Evolutionary conservation across 768 basidiomycete genomes (phyloP).

Genomic region (Amanita fuliginea): DNA sequence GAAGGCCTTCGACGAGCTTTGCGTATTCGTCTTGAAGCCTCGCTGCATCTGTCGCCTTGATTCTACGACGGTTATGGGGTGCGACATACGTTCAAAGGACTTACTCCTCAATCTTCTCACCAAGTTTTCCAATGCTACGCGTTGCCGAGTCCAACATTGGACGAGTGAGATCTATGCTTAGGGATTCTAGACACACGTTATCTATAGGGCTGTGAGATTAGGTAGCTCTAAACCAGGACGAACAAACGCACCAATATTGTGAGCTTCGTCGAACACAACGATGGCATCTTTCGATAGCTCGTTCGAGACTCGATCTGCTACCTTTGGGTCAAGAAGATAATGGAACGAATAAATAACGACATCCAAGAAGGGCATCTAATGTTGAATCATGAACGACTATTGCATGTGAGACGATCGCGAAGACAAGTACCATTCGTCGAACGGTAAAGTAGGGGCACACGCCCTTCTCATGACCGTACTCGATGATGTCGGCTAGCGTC

Average conservation of each 20-base stretch:
- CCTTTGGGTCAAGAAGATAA: constrained; percentile 96
- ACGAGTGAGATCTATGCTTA: constrained; percentile 93
- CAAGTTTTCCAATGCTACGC: constrained; percentile 75
- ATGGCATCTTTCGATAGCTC: constrained; percentile 97
- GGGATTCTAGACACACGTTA: constrained; percentile 97
- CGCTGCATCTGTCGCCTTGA: constrained; percentile 86
- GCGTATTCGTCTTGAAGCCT: constrained; percentile 97
- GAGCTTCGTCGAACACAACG: constrained; percentile 98
- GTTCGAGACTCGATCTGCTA: constrained; percentile 97
- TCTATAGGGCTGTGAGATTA: constrained; percentile 49
- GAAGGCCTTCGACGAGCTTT: constrained; percentile 87
- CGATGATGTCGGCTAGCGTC: constrained; percentile 88
- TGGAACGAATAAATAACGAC: constrained; percentile 99
- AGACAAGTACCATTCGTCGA: constrained; percentile 69
- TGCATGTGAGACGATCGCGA: not conserved
- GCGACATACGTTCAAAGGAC: constrained; percentile 15
- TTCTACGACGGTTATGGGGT: constrained; percentile 35
- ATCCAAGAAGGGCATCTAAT: constrained; percentile 89
- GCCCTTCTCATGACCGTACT: constrained; percentile 76
- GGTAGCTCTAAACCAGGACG: not conserved
- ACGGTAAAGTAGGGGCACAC: constrained; percentile 96
- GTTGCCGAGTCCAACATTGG: constrained; percentile 96
- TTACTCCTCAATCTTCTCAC: constrained; percentile 92
- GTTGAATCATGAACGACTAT: constrained; percentile 6
- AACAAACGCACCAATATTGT: constrained; percentile 76